A percentile compares a stretch with the other conserved stretches of the same genome.
These are phyloP conservation scores for Boletus vinaceobasis DNA, from an alignment of 768 basidiomycete species.

Conservation along the genomic window DNA sequence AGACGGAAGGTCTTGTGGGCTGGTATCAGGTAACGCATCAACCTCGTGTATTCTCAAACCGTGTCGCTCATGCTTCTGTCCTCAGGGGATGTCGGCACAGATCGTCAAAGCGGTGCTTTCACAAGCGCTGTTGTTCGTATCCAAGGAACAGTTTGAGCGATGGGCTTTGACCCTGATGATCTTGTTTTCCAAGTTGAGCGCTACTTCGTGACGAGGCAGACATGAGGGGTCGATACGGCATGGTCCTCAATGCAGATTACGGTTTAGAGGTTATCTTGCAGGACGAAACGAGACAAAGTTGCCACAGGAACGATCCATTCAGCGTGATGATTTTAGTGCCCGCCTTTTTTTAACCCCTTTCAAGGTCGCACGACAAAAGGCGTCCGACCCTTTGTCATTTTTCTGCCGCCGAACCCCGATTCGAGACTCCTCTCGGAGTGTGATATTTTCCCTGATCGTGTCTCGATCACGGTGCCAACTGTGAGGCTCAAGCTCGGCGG, in stretches of 20 bases:
- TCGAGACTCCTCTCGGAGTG: not conserved
- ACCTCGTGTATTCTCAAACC: not conserved
- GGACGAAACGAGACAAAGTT: not conserved
- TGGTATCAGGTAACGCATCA: constrained; percentile 81
- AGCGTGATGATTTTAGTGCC: not conserved
- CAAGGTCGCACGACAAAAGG: not conserved
- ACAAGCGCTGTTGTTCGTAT: constrained; percentile 93
- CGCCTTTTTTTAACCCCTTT: not conserved
- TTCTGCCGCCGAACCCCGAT: not conserved
- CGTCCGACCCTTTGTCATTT: not conserved
- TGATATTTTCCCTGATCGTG: not conserved
- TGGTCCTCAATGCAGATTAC: no score
- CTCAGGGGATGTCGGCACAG: constrained; percentile 94
- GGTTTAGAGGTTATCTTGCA: not conserved
- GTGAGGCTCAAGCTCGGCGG: no score
- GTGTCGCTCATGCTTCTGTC: not conserved
- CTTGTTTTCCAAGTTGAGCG: constrained; percentile 37
- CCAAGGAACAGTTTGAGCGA: constrained; percentile 95
- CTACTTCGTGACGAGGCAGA: constrained; percentile 3
- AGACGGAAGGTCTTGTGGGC: constrained; percentile 77
- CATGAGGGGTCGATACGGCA: not conserved
- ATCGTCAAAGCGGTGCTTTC: constrained; percentile 93
- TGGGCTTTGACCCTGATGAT: constrained; percentile 77
- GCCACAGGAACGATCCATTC: not conserved
- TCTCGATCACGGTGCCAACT: not conserved